Evolutionary conservation across 1,284 basidiomycete species (phyloP), one percentile per base, ranked within the genome.

Genomic region (Takashimella tepidaria): DNA sequence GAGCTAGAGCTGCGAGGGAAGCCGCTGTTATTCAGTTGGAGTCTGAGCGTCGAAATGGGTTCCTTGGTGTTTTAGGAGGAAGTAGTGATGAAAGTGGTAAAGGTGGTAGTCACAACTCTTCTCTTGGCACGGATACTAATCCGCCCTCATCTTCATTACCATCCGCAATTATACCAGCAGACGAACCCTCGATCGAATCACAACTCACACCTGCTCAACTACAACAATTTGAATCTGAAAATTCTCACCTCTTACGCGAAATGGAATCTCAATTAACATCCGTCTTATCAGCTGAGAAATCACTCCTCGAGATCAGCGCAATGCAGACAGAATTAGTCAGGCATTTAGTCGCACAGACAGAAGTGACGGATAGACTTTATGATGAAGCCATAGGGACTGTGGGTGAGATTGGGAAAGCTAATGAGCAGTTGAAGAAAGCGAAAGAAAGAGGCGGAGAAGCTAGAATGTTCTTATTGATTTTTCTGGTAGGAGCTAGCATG

Each of bases 281-380:
- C 4, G 77, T 82, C 19, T 73, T 80, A 22, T 66, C 72, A 31
- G 80, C 81, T 19, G 80, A 82, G 62, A 74, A 73, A 50, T 77
- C 77, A 26, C 63, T 82, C 48, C 64, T 79, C 55, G 80, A 81
- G 63, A 81, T 83, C 55, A 77, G 77, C 27, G 69, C 77, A 37
- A 68, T 83, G n/a, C 81, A 83, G 64, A 77, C 78, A 6, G 79
- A 81, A 59, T 74, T 83, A 45, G 75, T 81, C 13, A 68, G 76
- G 50, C 80, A 82, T 54, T 67, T 82, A 19, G 74, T 75, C 26
- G 72, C 77, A 62, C 81, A 82, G 68, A 76, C 74, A 47, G 81
- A 82, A 67, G 67, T 79, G 43, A 79, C 79, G 25, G 77, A 79
- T 53, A 67, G 74, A 53, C 67, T 82, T 50, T 76, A 79, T 61